These are phyloP conservation scores for Phytophthora uliginosa DNA, from an alignment of 352 stramenopile genomes.

Conservation along the genomic window DNA sequence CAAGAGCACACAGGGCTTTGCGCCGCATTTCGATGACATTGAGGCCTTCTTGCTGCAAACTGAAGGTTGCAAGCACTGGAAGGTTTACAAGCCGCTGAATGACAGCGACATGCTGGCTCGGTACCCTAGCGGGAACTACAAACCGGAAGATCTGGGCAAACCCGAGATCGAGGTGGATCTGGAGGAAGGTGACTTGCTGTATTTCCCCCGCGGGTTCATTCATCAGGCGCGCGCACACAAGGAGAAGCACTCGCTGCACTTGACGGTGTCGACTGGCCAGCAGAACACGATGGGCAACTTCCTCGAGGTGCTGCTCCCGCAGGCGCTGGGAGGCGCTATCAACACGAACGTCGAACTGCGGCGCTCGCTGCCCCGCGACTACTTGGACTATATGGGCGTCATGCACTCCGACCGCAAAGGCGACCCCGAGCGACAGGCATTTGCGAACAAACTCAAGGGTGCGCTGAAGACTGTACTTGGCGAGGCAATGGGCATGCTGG, in stretches of 20 bases:
- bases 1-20: conserved; percentile 95
- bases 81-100: conserved; percentile 83
- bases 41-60: conserved; percentile 96
- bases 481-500: conserved; percentile 78
- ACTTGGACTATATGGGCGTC: conserved; percentile 91
- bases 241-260: conserved; percentile 84
- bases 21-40: conserved; percentile 98
- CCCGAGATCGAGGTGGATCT: conserved; percentile 86
- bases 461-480: conserved; percentile 69
- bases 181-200: conserved; percentile 90
- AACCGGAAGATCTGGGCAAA: conserved; percentile 78
- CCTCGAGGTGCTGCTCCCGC: conserved; percentile 68
- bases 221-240: conserved; percentile 80
- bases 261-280: conserved; percentile 92
- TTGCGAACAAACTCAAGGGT: conserved; percentile 63
- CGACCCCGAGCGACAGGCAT: conserved; percentile 55
- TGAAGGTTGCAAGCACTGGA: conserved; percentile 96
- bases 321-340: conserved; percentile 71
- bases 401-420: conserved; percentile 81
- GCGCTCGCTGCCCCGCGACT: conserved; percentile 86
- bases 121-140: conserved; percentile 82
- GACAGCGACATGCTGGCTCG: conserved; percentile 68
- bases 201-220: conserved; percentile 92
- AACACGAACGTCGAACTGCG: conserved; percentile 69
- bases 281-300: conserved; percentile 89